Conservation (phyloP, 768 basidiomycete species). For the Termitomyces sp. region DNA sequence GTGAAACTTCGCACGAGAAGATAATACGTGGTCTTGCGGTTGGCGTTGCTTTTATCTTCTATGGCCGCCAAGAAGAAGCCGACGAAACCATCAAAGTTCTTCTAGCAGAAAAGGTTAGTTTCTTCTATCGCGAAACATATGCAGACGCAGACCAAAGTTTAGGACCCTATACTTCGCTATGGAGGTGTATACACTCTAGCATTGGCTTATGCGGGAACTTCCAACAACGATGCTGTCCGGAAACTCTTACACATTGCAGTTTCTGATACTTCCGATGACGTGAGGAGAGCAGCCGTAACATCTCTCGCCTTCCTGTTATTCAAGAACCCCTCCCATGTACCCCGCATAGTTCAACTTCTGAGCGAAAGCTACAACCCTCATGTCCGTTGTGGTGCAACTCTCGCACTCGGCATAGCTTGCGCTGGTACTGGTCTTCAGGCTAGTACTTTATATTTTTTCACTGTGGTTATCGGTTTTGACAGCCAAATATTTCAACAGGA, state of each 20-base stretch:
- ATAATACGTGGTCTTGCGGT: constrained; percentile 95
- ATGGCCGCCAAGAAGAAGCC: constrained; percentile 90
- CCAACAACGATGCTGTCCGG: constrained; percentile 90
- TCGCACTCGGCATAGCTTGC: constrained; percentile 95
- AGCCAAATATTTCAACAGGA: constrained; percentile 46
- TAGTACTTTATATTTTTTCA: constrained; percentile 12
- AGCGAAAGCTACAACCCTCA: constrained; percentile 99
- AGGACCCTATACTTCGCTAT: constrained; percentile 97
- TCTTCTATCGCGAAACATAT: not conserved
- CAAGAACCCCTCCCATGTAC: constrained; percentile 95
- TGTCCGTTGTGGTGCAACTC: constrained; percentile 93
- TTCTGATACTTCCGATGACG: constrained; percentile 97
- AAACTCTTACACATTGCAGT: constrained; percentile 94
- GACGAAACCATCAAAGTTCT: constrained; percentile 75
- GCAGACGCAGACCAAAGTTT: constrained; percentile 8
- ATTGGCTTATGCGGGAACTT: constrained; percentile 93
- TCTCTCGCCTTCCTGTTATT: constrained; percentile 94
- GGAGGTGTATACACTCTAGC: constrained; percentile 97
- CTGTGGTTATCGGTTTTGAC: not conserved
- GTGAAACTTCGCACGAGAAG: constrained; percentile 98
- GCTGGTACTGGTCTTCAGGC: constrained; percentile 95
- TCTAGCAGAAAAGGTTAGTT: constrained; percentile 76
- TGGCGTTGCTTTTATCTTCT: constrained; percentile 89
- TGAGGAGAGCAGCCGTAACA: constrained; percentile 93
- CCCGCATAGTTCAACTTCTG: constrained; percentile 91